These are phyloP conservation scores for Sporothrix brasiliensis DNA, from an alignment of 2,329 filamentous ascomycete genomes.

Conservation along the genomic window DNA sequence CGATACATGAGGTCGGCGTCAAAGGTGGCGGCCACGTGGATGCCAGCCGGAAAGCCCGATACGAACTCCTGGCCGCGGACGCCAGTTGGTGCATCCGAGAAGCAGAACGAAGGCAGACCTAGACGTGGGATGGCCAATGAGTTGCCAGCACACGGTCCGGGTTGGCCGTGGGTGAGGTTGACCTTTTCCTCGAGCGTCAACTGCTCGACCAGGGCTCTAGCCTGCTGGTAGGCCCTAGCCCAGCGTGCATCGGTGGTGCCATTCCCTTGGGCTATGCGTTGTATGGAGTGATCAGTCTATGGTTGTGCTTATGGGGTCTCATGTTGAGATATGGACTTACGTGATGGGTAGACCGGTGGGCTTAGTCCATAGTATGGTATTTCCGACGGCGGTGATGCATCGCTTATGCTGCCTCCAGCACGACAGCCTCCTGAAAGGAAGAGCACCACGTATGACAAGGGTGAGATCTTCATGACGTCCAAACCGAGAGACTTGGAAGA, in stretches of 20 bases:
- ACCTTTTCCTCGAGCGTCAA: conserved; percentile 49
- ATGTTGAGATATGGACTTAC: conserved; percentile 34
- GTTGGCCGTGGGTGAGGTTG: conserved; percentile 46
- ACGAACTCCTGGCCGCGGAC: conserved; percentile 44
- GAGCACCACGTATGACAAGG: conserved; percentile 14
- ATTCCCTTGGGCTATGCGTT: conserved; percentile 38
- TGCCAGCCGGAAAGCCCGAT: conserved; percentile 64
- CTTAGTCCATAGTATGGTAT: conserved; percentile 44
- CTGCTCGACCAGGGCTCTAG: conserved; percentile 44
- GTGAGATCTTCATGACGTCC: not conserved
- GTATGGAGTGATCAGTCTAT: not conserved
- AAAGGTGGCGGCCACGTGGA: conserved; percentile 72
- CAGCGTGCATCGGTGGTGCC: conserved; percentile 41
- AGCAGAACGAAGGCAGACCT: conserved; percentile 48
- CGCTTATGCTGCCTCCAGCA: not conserved
- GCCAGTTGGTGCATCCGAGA: conserved; percentile 49
- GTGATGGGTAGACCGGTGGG: conserved; percentile 44
- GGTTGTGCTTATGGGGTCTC: not conserved
- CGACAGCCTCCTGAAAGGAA: conserved; percentile 5
- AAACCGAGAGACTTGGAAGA: not conserved
- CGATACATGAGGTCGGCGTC: conserved; percentile 66
- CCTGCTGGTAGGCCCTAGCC: conserved; percentile 44
- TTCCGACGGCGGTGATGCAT: conserved; percentile 34
- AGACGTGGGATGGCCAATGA: conserved; percentile 45
- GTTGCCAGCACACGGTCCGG: conserved; percentile 43